These are phyloP conservation scores for Terfezia boudieri DNA, from an alignment of 495 filamentous ascomycete genomes.

Conservation along the genomic window DNA sequence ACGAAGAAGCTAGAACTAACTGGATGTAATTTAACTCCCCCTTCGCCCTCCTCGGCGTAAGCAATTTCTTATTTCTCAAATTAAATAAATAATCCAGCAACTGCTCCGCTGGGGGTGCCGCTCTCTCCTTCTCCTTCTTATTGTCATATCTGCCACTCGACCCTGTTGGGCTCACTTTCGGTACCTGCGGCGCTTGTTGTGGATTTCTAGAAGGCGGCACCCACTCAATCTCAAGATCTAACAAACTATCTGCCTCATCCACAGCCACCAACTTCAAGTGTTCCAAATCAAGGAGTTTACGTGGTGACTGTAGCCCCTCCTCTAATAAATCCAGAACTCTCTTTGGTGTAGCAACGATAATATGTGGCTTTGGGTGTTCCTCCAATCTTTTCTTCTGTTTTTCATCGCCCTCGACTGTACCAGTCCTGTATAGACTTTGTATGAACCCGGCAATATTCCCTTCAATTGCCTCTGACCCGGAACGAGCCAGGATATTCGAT, in stretches of 20 bases:
- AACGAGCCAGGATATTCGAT: slow-evolving; percentile 6
- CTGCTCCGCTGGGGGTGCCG: neutral
- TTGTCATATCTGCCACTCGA: neutral
- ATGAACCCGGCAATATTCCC: slow-evolving; percentile 7
- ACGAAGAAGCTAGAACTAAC: neutral
- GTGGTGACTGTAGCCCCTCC: slow-evolving; percentile 1
- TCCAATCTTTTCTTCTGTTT: slow-evolving; percentile 6
- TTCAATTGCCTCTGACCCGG: slow-evolving; percentile 5
- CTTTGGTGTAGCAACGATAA: slow-evolving; percentile 13
- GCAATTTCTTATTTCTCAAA: neutral
- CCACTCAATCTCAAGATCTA: neutral
- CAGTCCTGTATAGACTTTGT: slow-evolving; percentile 10
- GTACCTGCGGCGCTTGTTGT: no score
- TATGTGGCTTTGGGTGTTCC: slow-evolving; percentile 10
- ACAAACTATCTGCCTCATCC: slow-evolving; percentile 11
- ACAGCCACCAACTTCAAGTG: slow-evolving; percentile 11
- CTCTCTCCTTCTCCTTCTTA: neutral
- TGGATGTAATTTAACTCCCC: neutral
- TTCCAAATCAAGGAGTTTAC: slow-evolving; percentile 10
- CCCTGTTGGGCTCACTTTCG: no score
- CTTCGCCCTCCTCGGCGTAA: neutral
- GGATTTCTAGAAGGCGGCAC: no score
- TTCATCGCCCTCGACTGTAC: neutral
- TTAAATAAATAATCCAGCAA: neutral
- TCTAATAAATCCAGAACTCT: slow-evolving; percentile 12